Conservation (phyloP, 805 yeast genomes). For the Spathaspora gorwiae region DNA sequence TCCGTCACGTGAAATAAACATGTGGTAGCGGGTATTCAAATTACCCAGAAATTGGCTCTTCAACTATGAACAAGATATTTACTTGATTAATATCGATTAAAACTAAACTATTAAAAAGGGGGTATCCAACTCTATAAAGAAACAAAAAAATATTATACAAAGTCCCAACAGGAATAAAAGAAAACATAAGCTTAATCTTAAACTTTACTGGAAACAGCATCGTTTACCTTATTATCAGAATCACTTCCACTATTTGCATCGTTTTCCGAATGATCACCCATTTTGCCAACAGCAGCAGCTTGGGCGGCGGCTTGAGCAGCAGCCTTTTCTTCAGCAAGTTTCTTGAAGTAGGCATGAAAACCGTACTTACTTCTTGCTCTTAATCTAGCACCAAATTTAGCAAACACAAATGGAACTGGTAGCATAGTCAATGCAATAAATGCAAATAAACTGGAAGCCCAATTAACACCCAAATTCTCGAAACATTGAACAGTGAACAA, state of each 20-base stretch:
- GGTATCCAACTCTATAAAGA: no score
- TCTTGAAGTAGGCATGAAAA: conserved; percentile 41
- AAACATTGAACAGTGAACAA: conserved; percentile 85
- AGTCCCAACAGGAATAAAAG: neutral
- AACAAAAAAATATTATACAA: no score
- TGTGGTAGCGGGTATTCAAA: no score
- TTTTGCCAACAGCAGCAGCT: neutral
- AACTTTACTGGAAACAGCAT: conserved; percentile 10
- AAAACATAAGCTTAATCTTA: neutral
- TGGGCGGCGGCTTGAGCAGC: neutral
- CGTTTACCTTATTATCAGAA: neutral
- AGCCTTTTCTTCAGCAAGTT: conserved; percentile 14
- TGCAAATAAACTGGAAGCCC: conserved; percentile 72
- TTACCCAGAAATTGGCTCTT: no score
- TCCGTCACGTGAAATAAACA: no score
- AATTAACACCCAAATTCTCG: conserved; percentile 59
- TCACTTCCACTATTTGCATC: neutral
- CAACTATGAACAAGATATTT: no score
- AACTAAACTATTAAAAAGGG: no score
- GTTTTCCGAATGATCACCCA: neutral
- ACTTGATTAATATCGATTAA: no score
- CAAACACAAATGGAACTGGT: conserved; percentile 73
- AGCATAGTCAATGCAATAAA: conserved; percentile 65
- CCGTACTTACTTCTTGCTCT: conserved; percentile 59
- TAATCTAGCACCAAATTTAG: conserved; percentile 50